These are phyloP conservation scores for Arthroderma sp. DNA, from an alignment of 2,329 filamentous ascomycete genomes.

Conservation along the genomic window DNA sequence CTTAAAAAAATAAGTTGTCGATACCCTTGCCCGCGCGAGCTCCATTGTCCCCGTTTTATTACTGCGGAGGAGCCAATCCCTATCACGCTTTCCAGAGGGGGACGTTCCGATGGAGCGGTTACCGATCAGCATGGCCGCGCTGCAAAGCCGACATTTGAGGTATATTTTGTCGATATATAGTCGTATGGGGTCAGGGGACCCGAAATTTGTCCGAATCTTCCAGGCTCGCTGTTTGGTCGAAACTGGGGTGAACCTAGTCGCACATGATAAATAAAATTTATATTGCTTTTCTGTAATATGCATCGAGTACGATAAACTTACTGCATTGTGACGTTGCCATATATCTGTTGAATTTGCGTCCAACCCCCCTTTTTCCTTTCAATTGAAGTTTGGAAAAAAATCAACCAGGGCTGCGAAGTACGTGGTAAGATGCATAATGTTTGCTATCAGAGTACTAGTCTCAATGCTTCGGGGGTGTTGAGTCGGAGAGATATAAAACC, in stretches of 20 bases:
- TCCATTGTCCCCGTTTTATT: background rate
- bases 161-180: slow-evolving; percentile 7
- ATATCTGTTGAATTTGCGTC: slow-evolving; percentile 10
- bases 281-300: slow-evolving; percentile 9
- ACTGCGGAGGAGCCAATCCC: background rate
- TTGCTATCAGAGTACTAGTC: slow-evolving; percentile 8
- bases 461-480: background rate
- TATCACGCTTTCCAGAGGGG: background rate
- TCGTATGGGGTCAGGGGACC: slow-evolving; percentile 6
- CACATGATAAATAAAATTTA: slow-evolving; percentile 7
- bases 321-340: slow-evolving; percentile 8
- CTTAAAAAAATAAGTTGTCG: background rate
- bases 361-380: slow-evolving; percentile 9
- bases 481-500: slow-evolving; percentile 4
- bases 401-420: background rate
- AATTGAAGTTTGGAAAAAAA: slow-evolving; percentile 4
- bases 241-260: slow-evolving; percentile 8
- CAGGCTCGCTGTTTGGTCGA: slow-evolving; percentile 10
- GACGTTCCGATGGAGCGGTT: slow-evolving; percentile 11
- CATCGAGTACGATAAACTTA: slow-evolving; percentile 11
- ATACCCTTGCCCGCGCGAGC: background rate
- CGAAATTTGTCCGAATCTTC: slow-evolving; percentile 11
- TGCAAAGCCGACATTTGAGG: slow-evolving; percentile 9
- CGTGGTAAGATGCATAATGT: slow-evolving; percentile 12
- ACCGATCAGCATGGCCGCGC: slow-evolving; percentile 11